These are phyloP conservation scores for Teunomyces barrocoloradensis DNA, from an alignment of 805 yeast species.

Conservation along the genomic window DNA sequence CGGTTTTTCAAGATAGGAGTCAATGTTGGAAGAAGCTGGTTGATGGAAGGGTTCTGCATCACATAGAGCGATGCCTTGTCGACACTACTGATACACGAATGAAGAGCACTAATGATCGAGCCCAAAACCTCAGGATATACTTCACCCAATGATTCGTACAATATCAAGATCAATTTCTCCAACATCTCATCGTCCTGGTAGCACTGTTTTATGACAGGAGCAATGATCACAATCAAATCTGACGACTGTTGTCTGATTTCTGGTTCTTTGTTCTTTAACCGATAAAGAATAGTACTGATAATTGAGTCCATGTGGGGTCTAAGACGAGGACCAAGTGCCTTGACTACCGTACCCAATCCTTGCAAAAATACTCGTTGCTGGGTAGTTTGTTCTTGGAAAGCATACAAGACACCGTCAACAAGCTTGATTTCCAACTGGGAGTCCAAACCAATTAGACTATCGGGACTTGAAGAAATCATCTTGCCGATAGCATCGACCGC, in stretches of 20 bases:
- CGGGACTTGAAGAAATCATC: slow-evolving; percentile 42
- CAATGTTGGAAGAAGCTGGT: slow-evolving; percentile 79
- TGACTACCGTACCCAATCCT: slow-evolving; percentile 63
- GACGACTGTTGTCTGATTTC: slow-evolving; percentile 83
- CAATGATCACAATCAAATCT: slow-evolving; percentile 63
- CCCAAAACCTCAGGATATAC: slow-evolving; percentile 93
- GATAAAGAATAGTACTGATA: slow-evolving; percentile 66
- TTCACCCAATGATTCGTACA: slow-evolving; percentile 92
- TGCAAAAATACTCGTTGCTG: slow-evolving; percentile 55
- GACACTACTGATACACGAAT: slow-evolving; percentile 57
- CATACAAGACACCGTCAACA: slow-evolving; percentile 75
- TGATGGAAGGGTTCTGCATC: slow-evolving; percentile 63
- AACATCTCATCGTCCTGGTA: slow-evolving; percentile 57
- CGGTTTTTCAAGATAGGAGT: slow-evolving; percentile 89
- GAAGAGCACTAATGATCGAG: slow-evolving; percentile 71
- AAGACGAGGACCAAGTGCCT: slow-evolving; percentile 59
- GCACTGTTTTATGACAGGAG: slow-evolving; percentile 65
- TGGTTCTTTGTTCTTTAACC: slow-evolving; percentile 68
- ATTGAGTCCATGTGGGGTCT: slow-evolving; percentile 73
- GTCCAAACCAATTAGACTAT: slow-evolving; percentile 50
- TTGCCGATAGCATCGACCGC: slow-evolving; percentile 66
- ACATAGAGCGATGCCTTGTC: slow-evolving; percentile 57
- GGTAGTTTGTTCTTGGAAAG: slow-evolving; percentile 74
- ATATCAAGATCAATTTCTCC: slow-evolving; percentile 65
- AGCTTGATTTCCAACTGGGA: slow-evolving; percentile 61